phyloP scores from a whole-genome alignment of 179 eudicot species.

The Beta corolliflora region DNA sequence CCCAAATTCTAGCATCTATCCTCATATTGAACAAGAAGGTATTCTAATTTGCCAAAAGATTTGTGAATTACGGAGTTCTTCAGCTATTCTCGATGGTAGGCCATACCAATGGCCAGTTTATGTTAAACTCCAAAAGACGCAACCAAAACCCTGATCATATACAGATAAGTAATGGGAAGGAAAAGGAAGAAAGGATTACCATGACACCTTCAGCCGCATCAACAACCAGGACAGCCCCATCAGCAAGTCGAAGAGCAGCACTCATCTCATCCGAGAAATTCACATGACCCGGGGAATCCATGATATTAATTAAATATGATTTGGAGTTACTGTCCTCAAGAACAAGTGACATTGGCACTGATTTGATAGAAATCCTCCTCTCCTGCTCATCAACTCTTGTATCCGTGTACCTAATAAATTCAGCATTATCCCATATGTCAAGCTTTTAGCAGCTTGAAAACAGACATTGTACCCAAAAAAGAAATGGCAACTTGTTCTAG shows the following conservation, averaged over 20 bases:
- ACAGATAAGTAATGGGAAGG: neutral
- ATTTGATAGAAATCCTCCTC: constrained; percentile 90
- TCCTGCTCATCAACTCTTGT: constrained; percentile 98
- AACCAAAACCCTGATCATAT: too few relatives aligned
- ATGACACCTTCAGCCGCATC: constrained; percentile 99
- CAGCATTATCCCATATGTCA: neutral
- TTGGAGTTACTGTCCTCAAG: constrained; percentile 94
- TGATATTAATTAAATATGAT: constrained; percentile 78
- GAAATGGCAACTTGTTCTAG: too few relatives aligned
- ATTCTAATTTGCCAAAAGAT: neutral
- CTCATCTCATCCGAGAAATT: constrained; percentile 98
- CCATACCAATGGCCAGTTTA: too few relatives aligned
- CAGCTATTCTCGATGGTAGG: too few relatives aligned
- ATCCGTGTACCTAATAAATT: constrained; percentile 62
- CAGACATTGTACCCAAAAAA: too few relatives aligned
- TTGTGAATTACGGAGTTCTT: neutral
- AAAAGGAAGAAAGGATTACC: constrained; percentile 45
- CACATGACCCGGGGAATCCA: constrained; percentile 98
- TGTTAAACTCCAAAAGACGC: too few relatives aligned
- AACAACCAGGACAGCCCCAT: constrained; percentile 93
- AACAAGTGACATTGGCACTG: constrained; percentile 95
- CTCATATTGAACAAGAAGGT: neutral
- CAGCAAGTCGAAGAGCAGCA: constrained; percentile 95
- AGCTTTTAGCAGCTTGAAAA: neutral
- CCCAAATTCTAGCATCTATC: neutral